Evolutionary conservation across 805 yeast genomes (phyloP).

Genomic region (Saccharomyces kudriavzevii): DNA sequence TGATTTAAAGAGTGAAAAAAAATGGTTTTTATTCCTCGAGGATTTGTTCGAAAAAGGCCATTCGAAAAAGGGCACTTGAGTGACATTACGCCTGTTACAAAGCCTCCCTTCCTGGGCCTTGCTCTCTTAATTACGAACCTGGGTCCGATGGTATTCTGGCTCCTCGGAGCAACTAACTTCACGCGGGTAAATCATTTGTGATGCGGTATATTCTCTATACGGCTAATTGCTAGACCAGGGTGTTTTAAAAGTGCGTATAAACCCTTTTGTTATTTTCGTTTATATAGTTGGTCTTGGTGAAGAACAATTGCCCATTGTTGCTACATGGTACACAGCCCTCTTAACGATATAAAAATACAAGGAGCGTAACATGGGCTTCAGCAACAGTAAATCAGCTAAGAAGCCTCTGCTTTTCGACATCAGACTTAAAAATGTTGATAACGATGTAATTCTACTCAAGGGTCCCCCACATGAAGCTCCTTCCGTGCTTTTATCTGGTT

Average conservation of each 20-base stretch:
- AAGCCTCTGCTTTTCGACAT: constrained; percentile 39
- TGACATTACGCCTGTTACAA: background rate
- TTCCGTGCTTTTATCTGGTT: constrained; percentile 68
- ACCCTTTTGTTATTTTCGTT: background rate
- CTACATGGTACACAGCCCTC: background rate
- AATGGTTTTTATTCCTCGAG: background rate
- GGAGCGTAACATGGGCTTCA: background rate
- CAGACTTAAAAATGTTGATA: constrained; percentile 58
- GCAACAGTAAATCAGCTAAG: constrained; percentile 13
- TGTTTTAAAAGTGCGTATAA: background rate
- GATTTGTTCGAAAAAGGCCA: background rate
- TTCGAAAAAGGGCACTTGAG: background rate
- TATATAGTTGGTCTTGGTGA: background rate
- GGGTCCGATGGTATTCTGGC: background rate
- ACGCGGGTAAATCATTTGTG: background rate
- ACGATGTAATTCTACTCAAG: constrained; percentile 71
- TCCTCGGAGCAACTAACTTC: background rate
- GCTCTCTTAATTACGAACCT: background rate
- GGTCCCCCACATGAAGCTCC: constrained; percentile 75
- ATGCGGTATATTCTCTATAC: background rate
- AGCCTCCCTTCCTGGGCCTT: background rate
- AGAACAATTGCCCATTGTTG: background rate
- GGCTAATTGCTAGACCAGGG: background rate
- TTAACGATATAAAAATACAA: background rate
- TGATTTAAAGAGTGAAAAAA: background rate